Base-by-base conservation (phyloP, 202 grass and related monocot genomes). In the Brachypodium distachyon region DNA sequence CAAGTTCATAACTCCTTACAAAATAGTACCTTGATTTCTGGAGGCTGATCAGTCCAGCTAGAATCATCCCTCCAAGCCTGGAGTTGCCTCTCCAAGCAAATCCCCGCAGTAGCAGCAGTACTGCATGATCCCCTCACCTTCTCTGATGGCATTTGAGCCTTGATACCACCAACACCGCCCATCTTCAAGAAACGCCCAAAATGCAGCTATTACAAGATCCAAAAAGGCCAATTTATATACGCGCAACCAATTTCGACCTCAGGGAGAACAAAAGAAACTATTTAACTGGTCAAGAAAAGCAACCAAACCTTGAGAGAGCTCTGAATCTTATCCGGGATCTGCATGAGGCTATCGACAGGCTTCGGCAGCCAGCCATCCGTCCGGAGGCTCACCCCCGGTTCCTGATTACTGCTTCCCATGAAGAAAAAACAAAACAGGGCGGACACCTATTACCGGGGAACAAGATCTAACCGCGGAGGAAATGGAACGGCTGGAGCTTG, bases 11-110 rank as follows among this genome's bases (percentile, higher is more conserved):
- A 41, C 42, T 41, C 19, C 25, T 16, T 16, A 39, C 7, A 9
- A 60, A 51, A 61, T 62, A n/a, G n/a, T n/a, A 98, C 91, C 87
- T 92, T 98, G 61, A 98, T 92, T 88, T 94, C 73, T 69, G 87
- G 85, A 3, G 79, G 69, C 43, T 81, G 51, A 59, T 94, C 95
- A 37, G 61, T 74, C 95, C 95, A 98, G 49, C 19, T 86, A 82
- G 95, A 66, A 76, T 94, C 84, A 32, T 83, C 71, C 77, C 39
- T 82, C 95, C 91, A 98, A 84, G 80, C 82, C 76, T 90, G 84
- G 19, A 92, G 82, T 52, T 94, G 91, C 82, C 76, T 88, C 26
- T 92, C 84, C 83, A 92, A 98, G 33, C 54, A 68, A 76, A 84
- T 13, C 28, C 88, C 86, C 33, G 75, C 58, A 74, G 48, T 21